Percentiles rank a stretch among this genome's conserved stretches.
These are phyloP conservation scores for Pseudoneurospora amorphoporcata DNA, from an alignment of 495 filamentous ascomycete species.

Conservation along the genomic window DNA sequence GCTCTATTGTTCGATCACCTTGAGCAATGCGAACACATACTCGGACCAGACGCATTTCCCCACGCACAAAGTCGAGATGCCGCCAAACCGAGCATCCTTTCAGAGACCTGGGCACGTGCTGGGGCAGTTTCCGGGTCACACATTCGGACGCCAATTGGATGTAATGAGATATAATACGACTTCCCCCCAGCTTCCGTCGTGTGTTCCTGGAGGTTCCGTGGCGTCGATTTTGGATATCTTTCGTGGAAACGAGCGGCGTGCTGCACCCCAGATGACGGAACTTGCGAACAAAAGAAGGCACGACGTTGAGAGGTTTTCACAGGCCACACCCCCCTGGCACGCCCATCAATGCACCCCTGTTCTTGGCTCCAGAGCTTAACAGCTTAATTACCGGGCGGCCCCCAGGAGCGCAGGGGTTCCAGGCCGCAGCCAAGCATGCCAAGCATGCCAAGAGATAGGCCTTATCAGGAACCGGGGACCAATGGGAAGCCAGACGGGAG, in stretches of 20 bases:
- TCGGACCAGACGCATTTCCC: background rate
- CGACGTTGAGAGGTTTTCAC: background rate
- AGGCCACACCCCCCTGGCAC: background rate
- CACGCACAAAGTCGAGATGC: background rate
- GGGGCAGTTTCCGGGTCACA: background rate
- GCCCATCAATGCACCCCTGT: background rate
- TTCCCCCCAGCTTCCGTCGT: background rate
- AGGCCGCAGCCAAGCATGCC: conserved; percentile 6
- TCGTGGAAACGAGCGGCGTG: background rate
- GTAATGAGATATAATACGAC: background rate
- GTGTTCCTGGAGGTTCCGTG: background rate
- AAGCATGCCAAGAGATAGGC: conserved; percentile 21
- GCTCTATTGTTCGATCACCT: background rate
- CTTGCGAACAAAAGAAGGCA: background rate
- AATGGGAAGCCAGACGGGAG: conserved; percentile 10
- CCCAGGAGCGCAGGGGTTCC: background rate
- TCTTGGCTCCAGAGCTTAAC: background rate
- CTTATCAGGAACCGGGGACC: conserved; percentile 11
- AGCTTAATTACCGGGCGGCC: background rate
- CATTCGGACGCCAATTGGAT: background rate
- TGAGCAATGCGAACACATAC: background rate
- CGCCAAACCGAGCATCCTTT: background rate
- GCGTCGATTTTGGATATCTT: background rate
- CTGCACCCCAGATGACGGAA: conserved; percentile 1
- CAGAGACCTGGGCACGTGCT: background rate